Evolutionary conservation across 202 grass and related monocot genomes (phyloP), one percentile per base, ranked within the genome.

Genomic region (Brachypodium distachyon): DNA sequence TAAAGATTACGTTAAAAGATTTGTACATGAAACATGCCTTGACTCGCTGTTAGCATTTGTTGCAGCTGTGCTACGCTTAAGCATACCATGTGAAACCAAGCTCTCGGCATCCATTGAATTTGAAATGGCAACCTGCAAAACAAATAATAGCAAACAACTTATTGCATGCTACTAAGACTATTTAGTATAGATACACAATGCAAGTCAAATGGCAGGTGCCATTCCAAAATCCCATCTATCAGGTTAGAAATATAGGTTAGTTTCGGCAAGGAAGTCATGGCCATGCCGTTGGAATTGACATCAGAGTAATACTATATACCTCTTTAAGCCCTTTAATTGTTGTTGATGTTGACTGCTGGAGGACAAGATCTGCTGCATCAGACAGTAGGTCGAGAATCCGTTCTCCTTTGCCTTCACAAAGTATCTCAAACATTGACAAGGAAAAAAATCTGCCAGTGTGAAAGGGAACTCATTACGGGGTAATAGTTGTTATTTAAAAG

Each of bases 31-130:
- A 74, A 74, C 86, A 82, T 93, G 79, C 94, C 94, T 97, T 42
- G 90, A 97, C 27, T 91, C 89, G 74, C 79, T 85, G 37, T 97
- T 97, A 38, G 88, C 90, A 91, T 89, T 87, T 68, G 94, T 97
- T 78, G 90, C 81, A 65, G 94, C 90, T 78, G 94, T 97, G 73
- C 77, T 87, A 25, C 90, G 94, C 50, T 91, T 97, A 12, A 80
- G 70, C 78, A 93, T 93, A 61, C 88, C 90, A 72, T 53, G 70
- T 67, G 73, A 78, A 65, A 97, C 36, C 31, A 93, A 76, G 67
- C 43, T 73, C 74, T 91, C 88, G 1, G 94, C 90, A 70, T 93
- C 88, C 48, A 37, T 58, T 37, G 81, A 9, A 68, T 83, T 88
- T 76, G 86, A 79, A 79, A 93, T 13, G 32, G 70, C 37, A 36